Base-by-base conservation (phyloP, 305 asterid genomes). In the Ajuga reptans region DNA sequence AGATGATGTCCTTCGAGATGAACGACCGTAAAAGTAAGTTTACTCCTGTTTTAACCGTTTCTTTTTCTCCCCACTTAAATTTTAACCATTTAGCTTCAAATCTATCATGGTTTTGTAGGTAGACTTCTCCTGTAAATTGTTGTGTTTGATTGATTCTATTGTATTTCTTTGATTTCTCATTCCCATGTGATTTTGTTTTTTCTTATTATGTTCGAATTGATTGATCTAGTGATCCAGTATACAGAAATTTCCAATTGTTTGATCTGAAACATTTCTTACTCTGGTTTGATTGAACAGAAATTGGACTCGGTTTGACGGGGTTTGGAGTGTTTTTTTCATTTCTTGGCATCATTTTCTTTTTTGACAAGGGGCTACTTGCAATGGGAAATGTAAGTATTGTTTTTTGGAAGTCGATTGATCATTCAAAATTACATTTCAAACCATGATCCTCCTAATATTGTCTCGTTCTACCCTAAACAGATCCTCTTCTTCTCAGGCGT, bases 231-330 rank as follows among this genome's bases (percentile, higher is more conserved):
- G 53, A 16, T 14, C 1, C 51, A 12, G 10, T 45, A 39, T 27
- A 8, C 18, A 21, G 7, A 57, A 37, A 34, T 31, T 17, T 12
- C 17, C 37, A 69, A 60, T 47, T 51, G 68, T 59, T 33, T 75
- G 60, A 64, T 59, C 29, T 46, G 27, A 58, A 70, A 27, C 47
- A 64, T 52, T 54, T 60, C 34, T 61, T 59, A 67, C 45, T 63
- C 33, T 64, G 54, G 47, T 77, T 54, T 72, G 16, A 64, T 70
- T 77, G 43, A 72, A 76, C 90, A 90, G 97, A 89, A 87, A 89
- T 89, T 77, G 96, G 96, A 47, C 88, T 89, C 12, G 95, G 98
- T 54, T 81, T 93, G 87, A 93, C 98, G 53, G 98, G 96, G 54
- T 93, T 93, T 18, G 98, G 98, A 64, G 84, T 90, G 8, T 89